Evolutionary conservation across 306 rosid species (phyloP).

Genomic region (Sophora flavescens): DNA sequence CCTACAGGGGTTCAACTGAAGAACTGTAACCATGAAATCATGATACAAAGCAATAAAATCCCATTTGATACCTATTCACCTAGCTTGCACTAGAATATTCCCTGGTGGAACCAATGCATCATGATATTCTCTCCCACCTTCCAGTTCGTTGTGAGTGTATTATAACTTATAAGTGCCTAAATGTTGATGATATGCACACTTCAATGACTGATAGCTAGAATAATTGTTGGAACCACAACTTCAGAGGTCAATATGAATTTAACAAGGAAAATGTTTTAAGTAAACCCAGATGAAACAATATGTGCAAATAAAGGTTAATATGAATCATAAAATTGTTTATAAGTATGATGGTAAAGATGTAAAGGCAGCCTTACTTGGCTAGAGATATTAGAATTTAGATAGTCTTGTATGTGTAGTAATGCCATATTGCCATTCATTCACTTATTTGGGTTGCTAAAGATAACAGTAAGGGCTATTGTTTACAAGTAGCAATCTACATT

Average conservation of each 20-base stretch:
- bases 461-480: background rate
- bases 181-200: background rate
- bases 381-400: constrained; percentile 7
- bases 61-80: constrained; percentile 5
- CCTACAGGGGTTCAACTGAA: background rate
- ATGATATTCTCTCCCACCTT: background rate
- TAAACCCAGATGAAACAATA: constrained; percentile 4
- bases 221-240: background rate
- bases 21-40: background rate
- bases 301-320: too few relatives aligned
- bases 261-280: constrained; percentile 9
- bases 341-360: background rate
- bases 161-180: background rate
- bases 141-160: background rate
- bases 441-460: background rate
- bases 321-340: too few relatives aligned
- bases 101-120: background rate
- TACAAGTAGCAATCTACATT: constrained; percentile 18
- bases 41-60: constrained; percentile 31
- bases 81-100: constrained; percentile 15
- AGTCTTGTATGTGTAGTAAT: background rate
- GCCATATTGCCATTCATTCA: constrained; percentile 1
- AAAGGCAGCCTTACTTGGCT: background rate
- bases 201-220: background rate
- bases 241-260: background rate